Evolutionary conservation across 768 basidiomycete genomes (phyloP).

Genomic region (Xanthoconium stramineum): DNA sequence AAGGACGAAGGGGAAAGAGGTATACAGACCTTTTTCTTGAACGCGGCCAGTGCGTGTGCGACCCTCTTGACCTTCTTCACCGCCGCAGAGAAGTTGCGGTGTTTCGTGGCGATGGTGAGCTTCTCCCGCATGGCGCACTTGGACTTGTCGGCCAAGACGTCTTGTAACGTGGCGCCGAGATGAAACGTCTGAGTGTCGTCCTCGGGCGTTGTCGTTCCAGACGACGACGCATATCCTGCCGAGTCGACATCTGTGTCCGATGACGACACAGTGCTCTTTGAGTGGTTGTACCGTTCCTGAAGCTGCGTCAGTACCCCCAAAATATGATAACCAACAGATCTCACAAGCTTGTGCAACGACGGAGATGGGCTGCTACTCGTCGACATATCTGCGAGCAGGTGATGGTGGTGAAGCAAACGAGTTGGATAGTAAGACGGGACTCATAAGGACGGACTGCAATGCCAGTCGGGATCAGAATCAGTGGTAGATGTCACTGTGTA

Average conservation of each 20-base stretch:
- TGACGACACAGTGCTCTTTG: conserved; percentile 9
- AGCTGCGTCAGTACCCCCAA: background rate
- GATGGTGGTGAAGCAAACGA: background rate
- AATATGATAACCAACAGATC: background rate
- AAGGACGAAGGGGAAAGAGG: background rate
- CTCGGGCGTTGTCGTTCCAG: conserved; percentile 32
- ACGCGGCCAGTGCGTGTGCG: conserved; percentile 16
- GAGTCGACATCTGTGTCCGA: conserved; percentile 24
- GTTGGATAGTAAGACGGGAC: background rate
- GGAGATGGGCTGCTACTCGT: background rate
- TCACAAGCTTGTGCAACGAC: background rate
- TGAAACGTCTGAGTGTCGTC: conserved; percentile 25
- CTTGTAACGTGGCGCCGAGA: conserved; percentile 12
- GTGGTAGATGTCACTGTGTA: background rate
- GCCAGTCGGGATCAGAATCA: conserved; percentile 5
- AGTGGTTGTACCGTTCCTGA: conserved; percentile 5
- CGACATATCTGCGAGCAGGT: background rate
- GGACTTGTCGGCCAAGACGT: conserved; percentile 4
- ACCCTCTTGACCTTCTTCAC: conserved; percentile 24
- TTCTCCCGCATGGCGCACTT: conserved; percentile 1
- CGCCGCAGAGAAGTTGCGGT: conserved; percentile 13
- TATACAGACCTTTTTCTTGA: conserved; percentile 25
- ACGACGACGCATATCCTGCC: conserved; percentile 24
- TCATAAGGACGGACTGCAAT: background rate
- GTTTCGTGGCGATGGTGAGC: conserved; percentile 7